Percentiles rank a stretch among this genome's conserved stretches.
Conservation (phyloP, 345 rosid species). For the Citrus glauca region DNA sequence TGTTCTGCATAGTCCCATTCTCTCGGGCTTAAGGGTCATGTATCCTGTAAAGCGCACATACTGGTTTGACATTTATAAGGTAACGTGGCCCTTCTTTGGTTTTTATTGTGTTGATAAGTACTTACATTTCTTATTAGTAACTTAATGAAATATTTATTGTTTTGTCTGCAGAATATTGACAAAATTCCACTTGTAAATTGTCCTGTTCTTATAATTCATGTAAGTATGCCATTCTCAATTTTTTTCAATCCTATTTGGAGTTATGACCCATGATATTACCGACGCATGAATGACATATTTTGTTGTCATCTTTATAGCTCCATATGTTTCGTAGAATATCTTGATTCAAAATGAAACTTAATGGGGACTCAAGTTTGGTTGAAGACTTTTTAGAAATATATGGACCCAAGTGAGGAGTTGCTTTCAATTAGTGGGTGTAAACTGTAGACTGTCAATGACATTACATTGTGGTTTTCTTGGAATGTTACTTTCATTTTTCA, state of each 20-base stretch:
- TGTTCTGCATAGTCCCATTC: constrained; percentile 94
- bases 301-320: constrained; percentile 1
- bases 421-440: background rate
- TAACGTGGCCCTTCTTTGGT: constrained; percentile 16
- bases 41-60: constrained; percentile 93
- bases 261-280: background rate
- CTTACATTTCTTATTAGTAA: constrained; percentile 2
- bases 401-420: background rate
- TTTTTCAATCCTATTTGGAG: background rate
- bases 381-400: background rate
- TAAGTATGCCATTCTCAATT: constrained; percentile 39
- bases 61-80: constrained; percentile 99
- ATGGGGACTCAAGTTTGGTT: background rate
- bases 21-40: constrained; percentile 97
- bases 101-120: constrained; percentile 6
- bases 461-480: background rate
- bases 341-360: background rate
- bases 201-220: constrained; percentile 92
- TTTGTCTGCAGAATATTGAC: constrained; percentile 79
- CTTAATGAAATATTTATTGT: background rate
- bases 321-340: background rate
- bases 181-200: constrained; percentile 90
- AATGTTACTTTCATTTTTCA: background rate
- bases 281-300: background rate
- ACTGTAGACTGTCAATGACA: background rate